Conservation (phyloP, 306 rosid genomes). For the Vigna angularis region DNA sequence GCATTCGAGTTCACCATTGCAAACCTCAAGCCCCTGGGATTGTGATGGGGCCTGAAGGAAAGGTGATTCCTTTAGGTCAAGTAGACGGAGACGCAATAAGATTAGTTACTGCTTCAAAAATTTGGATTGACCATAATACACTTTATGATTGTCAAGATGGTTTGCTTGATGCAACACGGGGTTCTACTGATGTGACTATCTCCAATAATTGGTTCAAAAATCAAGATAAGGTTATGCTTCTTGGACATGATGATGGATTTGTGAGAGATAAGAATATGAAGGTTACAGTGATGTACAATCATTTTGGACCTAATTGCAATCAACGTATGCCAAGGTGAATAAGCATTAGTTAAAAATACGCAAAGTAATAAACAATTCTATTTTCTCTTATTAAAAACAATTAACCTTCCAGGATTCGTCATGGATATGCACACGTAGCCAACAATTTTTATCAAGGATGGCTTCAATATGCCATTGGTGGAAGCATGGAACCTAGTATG, state of each 20-base stretch:
- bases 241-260: conserved; percentile 5
- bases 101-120: background rate
- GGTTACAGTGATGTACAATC: background rate
- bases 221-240: background rate
- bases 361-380: background rate
- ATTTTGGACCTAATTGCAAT: background rate
- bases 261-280: background rate
- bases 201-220: background rate
- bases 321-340: conserved; percentile 1
- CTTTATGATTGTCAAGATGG: background rate
- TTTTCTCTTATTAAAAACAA: background rate
- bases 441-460: background rate
- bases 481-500: conserved; percentile 4
- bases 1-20: background rate
- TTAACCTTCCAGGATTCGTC: background rate
- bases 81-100: background rate
- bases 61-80: background rate
- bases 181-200: background rate
- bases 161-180: background rate
- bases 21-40: background rate
- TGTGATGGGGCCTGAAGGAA: background rate
- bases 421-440: background rate
- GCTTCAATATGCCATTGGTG: background rate
- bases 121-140: conserved; percentile 5
- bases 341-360: background rate